Conservation (phyloP, 768 basidiomycete species). For the Suillus bovinus region DNA sequence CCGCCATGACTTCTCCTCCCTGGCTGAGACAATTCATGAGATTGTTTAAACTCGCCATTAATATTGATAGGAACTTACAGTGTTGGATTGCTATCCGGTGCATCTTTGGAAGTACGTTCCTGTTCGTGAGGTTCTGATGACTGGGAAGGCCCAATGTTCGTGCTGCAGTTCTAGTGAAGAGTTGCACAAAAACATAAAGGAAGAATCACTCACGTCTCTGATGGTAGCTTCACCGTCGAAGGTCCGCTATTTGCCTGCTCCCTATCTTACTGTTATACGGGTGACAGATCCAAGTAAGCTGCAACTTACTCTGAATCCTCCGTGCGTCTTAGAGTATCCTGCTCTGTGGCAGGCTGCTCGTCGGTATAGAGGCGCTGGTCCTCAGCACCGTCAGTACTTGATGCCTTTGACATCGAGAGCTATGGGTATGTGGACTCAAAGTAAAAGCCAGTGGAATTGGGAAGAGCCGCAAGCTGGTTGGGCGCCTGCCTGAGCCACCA, state of each 20-base stretch:
- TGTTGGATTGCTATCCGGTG: neutral
- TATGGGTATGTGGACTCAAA: too few relatives aligned
- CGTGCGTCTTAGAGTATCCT: neutral
- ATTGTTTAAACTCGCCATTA: neutral
- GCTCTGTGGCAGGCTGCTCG: neutral
- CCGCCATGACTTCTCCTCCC: too few relatives aligned
- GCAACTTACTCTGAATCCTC: neutral
- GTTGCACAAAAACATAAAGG: neutral
- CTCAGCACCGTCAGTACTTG: neutral
- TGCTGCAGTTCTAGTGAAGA: neutral
- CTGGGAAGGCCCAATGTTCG: neutral
- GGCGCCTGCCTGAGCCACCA: too few relatives aligned
- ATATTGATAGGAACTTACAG: neutral
- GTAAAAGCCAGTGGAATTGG: too few relatives aligned
- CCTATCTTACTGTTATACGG: neutral
- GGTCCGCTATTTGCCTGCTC: neutral
- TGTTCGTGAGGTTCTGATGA: neutral
- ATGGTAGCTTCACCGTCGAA: neutral
- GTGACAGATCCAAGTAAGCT: neutral
- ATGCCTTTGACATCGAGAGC: neutral
- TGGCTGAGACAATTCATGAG: neutral
- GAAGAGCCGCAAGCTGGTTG: too few relatives aligned
- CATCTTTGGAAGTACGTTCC: neutral
- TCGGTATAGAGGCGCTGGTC: constrained; percentile 37
- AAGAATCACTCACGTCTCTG: neutral